Conservation (phyloP, 73 alveolate genomes). For the Halteria grandinella region DNA sequence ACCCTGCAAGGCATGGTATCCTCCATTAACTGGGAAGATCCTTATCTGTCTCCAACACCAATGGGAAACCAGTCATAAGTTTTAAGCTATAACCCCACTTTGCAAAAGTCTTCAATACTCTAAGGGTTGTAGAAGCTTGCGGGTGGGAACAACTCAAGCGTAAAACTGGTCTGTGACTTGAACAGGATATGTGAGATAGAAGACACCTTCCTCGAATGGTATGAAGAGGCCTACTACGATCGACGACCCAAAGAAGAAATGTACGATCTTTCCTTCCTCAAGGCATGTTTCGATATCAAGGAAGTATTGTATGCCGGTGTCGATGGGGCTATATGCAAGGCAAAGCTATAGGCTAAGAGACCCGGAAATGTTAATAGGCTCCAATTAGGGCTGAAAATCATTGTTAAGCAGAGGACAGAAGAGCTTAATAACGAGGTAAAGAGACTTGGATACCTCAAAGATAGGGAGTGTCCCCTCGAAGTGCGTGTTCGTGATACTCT, state of each 20-base stretch:
- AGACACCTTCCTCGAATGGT: slow-evolving; percentile 75
- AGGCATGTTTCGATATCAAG: slow-evolving; percentile 21
- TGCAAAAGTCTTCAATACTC: too few species aligned
- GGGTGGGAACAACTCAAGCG: slow-evolving; percentile 41
- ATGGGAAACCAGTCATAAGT: slow-evolving; percentile 54
- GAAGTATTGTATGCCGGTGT: slow-evolving; percentile 61
- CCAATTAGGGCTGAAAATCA: slow-evolving; percentile 42
- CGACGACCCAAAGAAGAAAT: not conserved
- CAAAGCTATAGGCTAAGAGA: slow-evolving; percentile 33
- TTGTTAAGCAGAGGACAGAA: not conserved
- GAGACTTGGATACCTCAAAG: slow-evolving; percentile 56
- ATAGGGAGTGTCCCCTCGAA: slow-evolving; percentile 28
- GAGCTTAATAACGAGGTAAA: slow-evolving; percentile 59
- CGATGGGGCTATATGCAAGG: slow-evolving; percentile 51
- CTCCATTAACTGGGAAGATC: slow-evolving; percentile 44
- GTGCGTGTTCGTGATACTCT: slow-evolving; percentile 26
- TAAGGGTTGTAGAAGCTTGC: too few species aligned
- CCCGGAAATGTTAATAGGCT: slow-evolving; percentile 31
- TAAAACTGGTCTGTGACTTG: slow-evolving; percentile 61
- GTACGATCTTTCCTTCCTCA: slow-evolving; percentile 30
- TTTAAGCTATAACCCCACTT: slow-evolving; percentile 17
- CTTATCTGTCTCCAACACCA: slow-evolving; percentile 50
- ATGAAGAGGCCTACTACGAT: slow-evolving; percentile 59
- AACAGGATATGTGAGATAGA: slow-evolving; percentile 74
- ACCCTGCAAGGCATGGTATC: slow-evolving; percentile 57